Conservation (phyloP, 2,329 filamentous ascomycete genomes). For the Eutypella sp. region DNA sequence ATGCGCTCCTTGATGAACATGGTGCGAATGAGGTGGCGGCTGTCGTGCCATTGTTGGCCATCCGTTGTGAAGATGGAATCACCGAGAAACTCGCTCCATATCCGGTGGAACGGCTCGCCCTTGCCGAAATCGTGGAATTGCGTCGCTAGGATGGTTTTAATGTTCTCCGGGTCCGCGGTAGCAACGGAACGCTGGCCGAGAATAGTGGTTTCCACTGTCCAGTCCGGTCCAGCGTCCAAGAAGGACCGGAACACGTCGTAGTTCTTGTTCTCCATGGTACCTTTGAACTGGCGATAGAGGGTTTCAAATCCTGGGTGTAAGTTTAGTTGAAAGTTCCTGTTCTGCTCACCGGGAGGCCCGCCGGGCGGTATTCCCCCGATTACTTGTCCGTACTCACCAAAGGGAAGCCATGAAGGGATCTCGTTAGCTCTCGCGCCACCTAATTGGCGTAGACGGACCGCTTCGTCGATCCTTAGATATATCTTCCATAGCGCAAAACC, state of each 20-base stretch:
- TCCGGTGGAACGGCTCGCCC: constrained; percentile 65
- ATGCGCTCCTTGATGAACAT: constrained; percentile 85
- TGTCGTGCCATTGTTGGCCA: constrained; percentile 71
- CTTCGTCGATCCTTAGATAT: constrained; percentile 34
- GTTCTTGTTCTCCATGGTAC: constrained; percentile 49
- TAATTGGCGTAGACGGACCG: constrained; percentile 40
- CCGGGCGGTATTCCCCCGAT: not conserved
- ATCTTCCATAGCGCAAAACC: constrained; percentile 34
- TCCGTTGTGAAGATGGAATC: constrained; percentile 79
- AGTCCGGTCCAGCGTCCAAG: constrained; percentile 41
- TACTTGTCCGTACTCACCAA: constrained; percentile 32
- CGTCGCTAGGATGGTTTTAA: constrained; percentile 83
- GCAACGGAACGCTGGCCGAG: constrained; percentile 59
- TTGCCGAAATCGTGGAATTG: constrained; percentile 86
- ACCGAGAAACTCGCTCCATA: constrained; percentile 73
- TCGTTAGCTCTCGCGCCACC: constrained; percentile 36
- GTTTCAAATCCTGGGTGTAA: constrained; percentile 56
- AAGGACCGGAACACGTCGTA: constrained; percentile 56
- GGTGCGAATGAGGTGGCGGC: constrained; percentile 75
- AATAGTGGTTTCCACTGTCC: constrained; percentile 57
- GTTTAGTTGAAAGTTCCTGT: not conserved
- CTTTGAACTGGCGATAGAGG: constrained; percentile 49
- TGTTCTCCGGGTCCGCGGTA: constrained; percentile 78
- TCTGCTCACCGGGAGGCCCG: too few relatives aligned
- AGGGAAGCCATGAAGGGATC: constrained; percentile 36